Conservation (phyloP, 1,139 yeast species). For the Geotrichum australiense region DNA sequence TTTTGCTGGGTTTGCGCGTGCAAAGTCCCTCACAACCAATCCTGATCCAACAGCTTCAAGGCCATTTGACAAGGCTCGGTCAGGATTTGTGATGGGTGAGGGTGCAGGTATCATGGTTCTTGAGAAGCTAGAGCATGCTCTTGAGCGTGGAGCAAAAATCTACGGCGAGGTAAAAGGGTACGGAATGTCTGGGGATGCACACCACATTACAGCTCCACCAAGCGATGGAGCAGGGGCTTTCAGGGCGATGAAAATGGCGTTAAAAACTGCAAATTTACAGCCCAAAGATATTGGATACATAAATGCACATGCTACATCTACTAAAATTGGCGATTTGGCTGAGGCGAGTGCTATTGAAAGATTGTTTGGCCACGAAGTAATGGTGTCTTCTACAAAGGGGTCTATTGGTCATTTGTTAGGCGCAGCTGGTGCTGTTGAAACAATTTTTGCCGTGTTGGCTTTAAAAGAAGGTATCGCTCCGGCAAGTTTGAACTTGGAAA, state of each 20-base stretch:
- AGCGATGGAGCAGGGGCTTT: constrained; percentile 79
- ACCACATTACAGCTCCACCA: constrained; percentile 88
- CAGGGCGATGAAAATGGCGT: constrained; percentile 74
- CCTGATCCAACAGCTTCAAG: constrained; percentile 58
- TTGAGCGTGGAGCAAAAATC: constrained; percentile 50
- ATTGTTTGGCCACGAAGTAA: constrained; percentile 38
- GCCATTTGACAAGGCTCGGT: constrained; percentile 74
- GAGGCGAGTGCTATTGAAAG: constrained; percentile 67
- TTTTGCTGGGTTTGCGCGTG: constrained; percentile 85
- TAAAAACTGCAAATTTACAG: constrained; percentile 42
- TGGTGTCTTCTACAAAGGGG: constrained; percentile 81
- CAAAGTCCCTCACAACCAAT: constrained; percentile 70
- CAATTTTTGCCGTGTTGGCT: constrained; percentile 70
- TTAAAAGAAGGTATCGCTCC: constrained; percentile 55
- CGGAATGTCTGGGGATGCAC: constrained; percentile 87
- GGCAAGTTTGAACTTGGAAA: constrained; percentile 67
- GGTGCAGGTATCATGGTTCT: constrained; percentile 79
- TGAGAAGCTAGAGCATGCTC: constrained; percentile 74
- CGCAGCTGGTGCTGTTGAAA: constrained; percentile 94
- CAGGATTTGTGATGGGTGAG: constrained; percentile 90
- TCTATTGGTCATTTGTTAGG: constrained; percentile 92
- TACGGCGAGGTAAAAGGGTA: constrained; percentile 82
- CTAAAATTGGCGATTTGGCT: constrained; percentile 80
- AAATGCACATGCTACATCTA: constrained; percentile 97
- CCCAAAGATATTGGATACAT: constrained; percentile 58